Conservation (phyloP, 108 stramenopile species). For the Cylindrotheca closterium region DNA sequence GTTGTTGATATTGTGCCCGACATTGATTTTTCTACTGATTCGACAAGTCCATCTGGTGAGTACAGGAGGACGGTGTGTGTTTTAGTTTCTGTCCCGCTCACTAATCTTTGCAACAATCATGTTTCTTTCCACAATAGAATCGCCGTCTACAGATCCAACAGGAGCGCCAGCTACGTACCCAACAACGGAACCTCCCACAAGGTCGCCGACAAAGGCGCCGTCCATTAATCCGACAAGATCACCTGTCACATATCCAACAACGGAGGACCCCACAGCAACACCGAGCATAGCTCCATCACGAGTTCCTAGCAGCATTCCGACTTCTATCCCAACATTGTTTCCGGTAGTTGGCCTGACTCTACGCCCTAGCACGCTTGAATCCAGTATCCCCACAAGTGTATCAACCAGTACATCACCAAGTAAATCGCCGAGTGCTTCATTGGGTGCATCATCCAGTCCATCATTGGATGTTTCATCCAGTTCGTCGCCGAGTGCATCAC, state of each 20-base stretch:
- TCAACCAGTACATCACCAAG: background rate
- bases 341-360: background rate
- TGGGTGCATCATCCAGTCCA: no score
- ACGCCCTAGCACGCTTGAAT: no score
- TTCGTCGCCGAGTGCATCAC: background rate
- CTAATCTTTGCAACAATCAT: no score
- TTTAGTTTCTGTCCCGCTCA: no score
- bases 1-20: no score
- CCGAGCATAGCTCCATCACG: background rate
- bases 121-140: no score
- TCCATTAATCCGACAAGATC: background rate
- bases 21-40: no score
- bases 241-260: background rate
- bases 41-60: no score
- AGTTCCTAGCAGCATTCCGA: no score
- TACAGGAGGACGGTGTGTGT: no score
- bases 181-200: background rate
- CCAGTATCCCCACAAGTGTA: no score
- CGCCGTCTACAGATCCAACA: slow-evolving; percentile 2
- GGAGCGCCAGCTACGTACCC: background rate
- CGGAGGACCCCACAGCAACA: background rate
- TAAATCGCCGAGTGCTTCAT: background rate
- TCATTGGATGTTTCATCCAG: background rate
- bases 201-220: background rate
- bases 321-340: background rate